Conservation (phyloP, 2,329 filamentous ascomycete genomes). For the Fusarium pseudograminearum region DNA sequence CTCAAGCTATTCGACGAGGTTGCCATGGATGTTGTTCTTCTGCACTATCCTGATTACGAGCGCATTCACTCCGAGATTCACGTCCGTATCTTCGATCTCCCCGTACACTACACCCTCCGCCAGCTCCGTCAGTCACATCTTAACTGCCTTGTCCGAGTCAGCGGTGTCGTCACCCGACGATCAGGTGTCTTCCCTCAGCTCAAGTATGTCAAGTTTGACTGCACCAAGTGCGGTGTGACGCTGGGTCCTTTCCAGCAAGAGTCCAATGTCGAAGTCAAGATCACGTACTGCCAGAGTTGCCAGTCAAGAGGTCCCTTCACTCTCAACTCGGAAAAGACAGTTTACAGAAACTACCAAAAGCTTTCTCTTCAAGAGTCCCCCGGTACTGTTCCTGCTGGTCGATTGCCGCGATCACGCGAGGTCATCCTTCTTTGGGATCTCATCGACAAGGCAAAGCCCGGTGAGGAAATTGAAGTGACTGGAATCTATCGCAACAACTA, state of each 20-base stretch:
- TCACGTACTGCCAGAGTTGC: slow-evolving; percentile 96
- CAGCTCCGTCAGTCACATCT: slow-evolving; percentile 95
- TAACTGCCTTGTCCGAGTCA: slow-evolving; percentile 94
- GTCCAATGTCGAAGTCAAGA: slow-evolving; percentile 94
- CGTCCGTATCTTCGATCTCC: slow-evolving; percentile 94
- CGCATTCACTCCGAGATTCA: slow-evolving; percentile 98
- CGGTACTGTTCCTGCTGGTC: slow-evolving; percentile 94
- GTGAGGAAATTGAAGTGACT: slow-evolving; percentile 96
- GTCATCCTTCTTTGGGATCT: slow-evolving; percentile 97
- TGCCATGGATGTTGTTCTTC: slow-evolving; percentile 93
- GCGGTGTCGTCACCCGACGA: slow-evolving; percentile 92
- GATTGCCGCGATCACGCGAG: slow-evolving; percentile 91
- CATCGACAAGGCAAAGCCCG: slow-evolving; percentile 95
- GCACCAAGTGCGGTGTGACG: slow-evolving; percentile 89
- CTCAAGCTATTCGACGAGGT: slow-evolving; percentile 97
- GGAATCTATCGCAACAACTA: slow-evolving; percentile 99
- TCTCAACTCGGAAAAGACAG: slow-evolving; percentile 95
- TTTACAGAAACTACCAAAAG: slow-evolving; percentile 99
- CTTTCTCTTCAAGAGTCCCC: slow-evolving; percentile 96
- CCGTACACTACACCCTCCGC: slow-evolving; percentile 93
- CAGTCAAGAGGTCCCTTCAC: slow-evolving; percentile 95
- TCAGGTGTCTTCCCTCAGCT: slow-evolving; percentile 97
- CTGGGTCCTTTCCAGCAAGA: slow-evolving; percentile 98
- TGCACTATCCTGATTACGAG: slow-evolving; percentile 98
- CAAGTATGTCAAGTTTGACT: slow-evolving; percentile 99